Percentiles rank a stretch among this genome's conserved stretches.
Evolutionary conservation across 352 stramenopile species (phyloP).

Genomic region (Phytophthora sojae): DNA sequence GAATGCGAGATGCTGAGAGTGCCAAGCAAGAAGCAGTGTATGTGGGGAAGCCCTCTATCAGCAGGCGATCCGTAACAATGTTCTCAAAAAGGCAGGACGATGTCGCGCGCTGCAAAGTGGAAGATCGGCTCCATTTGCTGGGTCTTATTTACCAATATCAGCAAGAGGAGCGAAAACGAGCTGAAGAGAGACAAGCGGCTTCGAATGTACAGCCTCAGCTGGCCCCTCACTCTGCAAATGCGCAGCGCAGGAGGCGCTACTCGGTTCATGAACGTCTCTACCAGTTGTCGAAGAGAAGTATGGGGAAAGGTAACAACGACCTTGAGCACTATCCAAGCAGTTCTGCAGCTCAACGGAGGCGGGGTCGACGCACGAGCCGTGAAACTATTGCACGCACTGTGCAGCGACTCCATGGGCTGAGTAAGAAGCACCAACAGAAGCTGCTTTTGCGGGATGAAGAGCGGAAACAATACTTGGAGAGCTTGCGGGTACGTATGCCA

Average conservation of each 20-base stretch:
- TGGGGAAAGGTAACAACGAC: slow-evolving; percentile 5
- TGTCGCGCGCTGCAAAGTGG: slow-evolving; percentile 66
- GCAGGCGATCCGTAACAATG: slow-evolving; percentile 41
- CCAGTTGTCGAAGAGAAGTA: slow-evolving; percentile 40
- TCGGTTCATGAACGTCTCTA: slow-evolving; percentile 65
- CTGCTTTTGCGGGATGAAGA: slow-evolving; percentile 42
- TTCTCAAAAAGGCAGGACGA: slow-evolving; percentile 53
- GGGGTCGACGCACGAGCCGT: slow-evolving; percentile 12
- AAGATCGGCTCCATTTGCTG: slow-evolving; percentile 73
- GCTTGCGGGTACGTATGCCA: slow-evolving; percentile 45
- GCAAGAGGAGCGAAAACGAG: slow-evolving; percentile 54
- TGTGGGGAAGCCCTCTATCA: slow-evolving; percentile 45
- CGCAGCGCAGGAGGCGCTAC: slow-evolving; percentile 33
- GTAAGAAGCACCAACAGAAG: slow-evolving; percentile 54
- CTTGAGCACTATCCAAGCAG: neutral
- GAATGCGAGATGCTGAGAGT: slow-evolving; percentile 48
- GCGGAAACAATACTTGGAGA: slow-evolving; percentile 35
- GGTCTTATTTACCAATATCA: slow-evolving; percentile 79
- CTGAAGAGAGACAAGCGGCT: slow-evolving; percentile 18
- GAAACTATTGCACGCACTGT: slow-evolving; percentile 17
- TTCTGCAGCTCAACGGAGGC: neutral
- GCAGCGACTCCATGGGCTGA: slow-evolving; percentile 48
- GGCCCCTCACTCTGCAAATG: slow-evolving; percentile 61
- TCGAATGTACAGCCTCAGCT: slow-evolving; percentile 41
- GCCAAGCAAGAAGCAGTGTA: slow-evolving; percentile 39